Base-by-base conservation (phyloP, 2,329 filamentous ascomycete genomes). In the Colletotrichum endophyticum region DNA sequence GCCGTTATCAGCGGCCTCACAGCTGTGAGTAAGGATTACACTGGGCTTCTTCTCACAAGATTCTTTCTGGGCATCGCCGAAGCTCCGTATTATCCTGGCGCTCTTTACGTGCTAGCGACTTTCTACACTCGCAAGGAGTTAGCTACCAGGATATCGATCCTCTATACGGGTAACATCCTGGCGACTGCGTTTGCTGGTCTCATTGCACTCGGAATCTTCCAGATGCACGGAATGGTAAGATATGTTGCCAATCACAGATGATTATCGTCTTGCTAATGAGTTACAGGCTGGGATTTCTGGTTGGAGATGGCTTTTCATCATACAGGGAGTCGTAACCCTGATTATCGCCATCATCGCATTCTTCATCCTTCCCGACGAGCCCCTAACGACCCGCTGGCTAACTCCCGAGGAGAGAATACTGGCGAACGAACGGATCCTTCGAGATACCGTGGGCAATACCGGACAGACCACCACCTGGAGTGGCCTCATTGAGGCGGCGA, bases 221-320 rank as follows among this genome's bases (percentile, higher is more conserved):
- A 81, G 49, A 81, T 84, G 67, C 79, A 84, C 11, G 83, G 83
- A 0, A 78, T 74, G 15, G n/a, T n/a, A n/a, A n/a, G n/a, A n/a
- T n/a, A n/a, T n/a, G n/a, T n/a, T n/a, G n/a, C n/a, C n/a, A n/a
- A n/a, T n/a, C n/a, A n/a, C n/a, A n/a, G n/a, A n/a, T n/a, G n/a
- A n/a, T n/a, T n/a, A n/a, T n/a, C 0, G 6, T 22, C 44, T 53
- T 1, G n/a, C 12, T 53, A 22, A 53, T 1, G 2, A 22, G 0
- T 4, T 2, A 4, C 2, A 72, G 63, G 57, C 75, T 15, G 75
- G 75, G 4, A 64, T 75, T 79, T 80, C 84, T 0, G 94, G 94
- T 6, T 97, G 95, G 95, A 88, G 94, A 72, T 96, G 94, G 94
- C 94, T 96, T 77, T 96, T 96, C 82, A 94, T 98, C 81, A 85